These are phyloP conservation scores for Pisolithus orientalis DNA, from an alignment of 768 basidiomycete species.

Conservation along the genomic window DNA sequence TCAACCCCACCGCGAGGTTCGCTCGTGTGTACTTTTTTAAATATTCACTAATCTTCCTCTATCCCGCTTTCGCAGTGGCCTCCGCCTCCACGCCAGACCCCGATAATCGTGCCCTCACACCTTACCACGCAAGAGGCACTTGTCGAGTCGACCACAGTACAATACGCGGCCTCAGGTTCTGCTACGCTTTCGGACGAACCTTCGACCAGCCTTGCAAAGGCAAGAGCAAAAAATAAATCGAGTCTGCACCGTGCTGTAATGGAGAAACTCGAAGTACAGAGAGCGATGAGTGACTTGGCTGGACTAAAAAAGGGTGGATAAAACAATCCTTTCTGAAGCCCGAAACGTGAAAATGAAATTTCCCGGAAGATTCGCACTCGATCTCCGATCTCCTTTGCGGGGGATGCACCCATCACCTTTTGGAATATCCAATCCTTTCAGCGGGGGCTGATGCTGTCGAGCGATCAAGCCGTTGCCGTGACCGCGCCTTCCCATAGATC, in stretches of 20 bases:
- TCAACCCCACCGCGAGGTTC: conserved; percentile 73
- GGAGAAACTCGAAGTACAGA: conserved; percentile 69
- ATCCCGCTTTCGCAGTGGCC: conserved; percentile 55
- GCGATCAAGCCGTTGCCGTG: too few relatives aligned
- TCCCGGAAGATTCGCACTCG: too few relatives aligned
- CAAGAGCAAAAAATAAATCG: conserved; percentile 41
- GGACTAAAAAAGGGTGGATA: conserved; percentile 15
- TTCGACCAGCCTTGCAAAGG: conserved; percentile 11
- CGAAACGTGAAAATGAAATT: too few relatives aligned
- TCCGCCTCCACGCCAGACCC: conserved; percentile 70
- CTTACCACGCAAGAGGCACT: conserved; percentile 34
- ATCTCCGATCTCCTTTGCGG: too few relatives aligned
- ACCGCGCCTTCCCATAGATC: too few relatives aligned
- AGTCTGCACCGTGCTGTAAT: conserved; percentile 71
- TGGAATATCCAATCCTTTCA: too few relatives aligned
- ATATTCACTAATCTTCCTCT: background rate
- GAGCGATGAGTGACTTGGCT: conserved; percentile 52
- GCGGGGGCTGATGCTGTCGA: too few relatives aligned
- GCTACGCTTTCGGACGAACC: conserved; percentile 11
- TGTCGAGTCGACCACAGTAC: conserved; percentile 7
- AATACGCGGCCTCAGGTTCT: conserved; percentile 2
- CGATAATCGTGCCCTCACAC: conserved; percentile 72
- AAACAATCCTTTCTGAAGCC: background rate
- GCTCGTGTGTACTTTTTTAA: conserved; percentile 22
- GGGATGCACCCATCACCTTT: too few relatives aligned